Evolutionary conservation across 2,329 filamentous ascomycete genomes (phyloP).

Genomic region (Diaporthe ampelina): DNA sequence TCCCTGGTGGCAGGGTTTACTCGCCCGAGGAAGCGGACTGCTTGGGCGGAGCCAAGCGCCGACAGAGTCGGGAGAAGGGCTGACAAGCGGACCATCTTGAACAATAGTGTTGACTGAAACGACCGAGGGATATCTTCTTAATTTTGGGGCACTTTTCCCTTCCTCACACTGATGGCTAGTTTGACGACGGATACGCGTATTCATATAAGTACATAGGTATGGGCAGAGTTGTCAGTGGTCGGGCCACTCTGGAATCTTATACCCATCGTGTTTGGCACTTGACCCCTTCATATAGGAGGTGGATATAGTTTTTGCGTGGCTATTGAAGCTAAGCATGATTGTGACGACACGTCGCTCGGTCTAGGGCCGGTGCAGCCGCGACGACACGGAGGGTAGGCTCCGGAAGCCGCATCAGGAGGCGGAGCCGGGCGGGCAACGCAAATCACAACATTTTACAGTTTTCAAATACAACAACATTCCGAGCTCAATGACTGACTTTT

Average conservation of each 20-base stretch:
- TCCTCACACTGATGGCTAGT: neutral
- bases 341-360: constrained; percentile 15
- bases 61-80: constrained; percentile 16
- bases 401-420: constrained; percentile 14
- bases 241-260: neutral
- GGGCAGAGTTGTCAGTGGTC: neutral
- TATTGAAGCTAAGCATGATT: neutral
- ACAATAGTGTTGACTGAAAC: neutral
- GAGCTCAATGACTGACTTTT: neutral
- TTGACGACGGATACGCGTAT: neutral
- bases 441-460: neutral
- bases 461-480: too few species aligned
- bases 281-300: constrained; percentile 21
- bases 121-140: neutral
- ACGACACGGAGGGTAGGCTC: constrained; percentile 13
- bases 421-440: neutral
- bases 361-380: neutral
- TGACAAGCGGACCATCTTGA: constrained; percentile 21
- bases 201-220: neutral
- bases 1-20: constrained; percentile 58
- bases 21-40: constrained; percentile 41
- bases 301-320: constrained; percentile 18
- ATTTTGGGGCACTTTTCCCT: neutral
- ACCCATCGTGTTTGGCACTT: neutral
- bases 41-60: constrained; percentile 13